Evolutionary conservation across 2,329 filamentous ascomycete species (phyloP).

Genomic region (Hymenoscyphus albidus): DNA sequence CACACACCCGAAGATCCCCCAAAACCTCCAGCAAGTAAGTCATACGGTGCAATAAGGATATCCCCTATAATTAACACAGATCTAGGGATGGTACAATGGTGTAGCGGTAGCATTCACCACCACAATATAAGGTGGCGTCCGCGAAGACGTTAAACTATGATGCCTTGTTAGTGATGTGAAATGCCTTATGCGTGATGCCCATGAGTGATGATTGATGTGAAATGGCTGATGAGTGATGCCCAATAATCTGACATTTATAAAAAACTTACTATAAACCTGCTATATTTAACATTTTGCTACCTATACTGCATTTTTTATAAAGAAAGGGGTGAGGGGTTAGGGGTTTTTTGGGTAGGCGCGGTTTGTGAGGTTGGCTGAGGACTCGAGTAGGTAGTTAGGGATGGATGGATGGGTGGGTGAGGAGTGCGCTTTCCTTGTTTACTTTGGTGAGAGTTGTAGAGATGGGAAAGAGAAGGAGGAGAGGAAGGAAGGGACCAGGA

Average conservation of each 20-base stretch:
- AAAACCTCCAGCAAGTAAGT: background rate
- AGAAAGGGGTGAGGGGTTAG: background rate
- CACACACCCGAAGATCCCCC: background rate
- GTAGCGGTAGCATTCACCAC: background rate
- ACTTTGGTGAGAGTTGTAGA: too few relatives aligned
- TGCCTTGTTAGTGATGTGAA: background rate
- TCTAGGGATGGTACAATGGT: background rate
- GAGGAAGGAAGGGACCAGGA: background rate
- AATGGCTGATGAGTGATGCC: too few relatives aligned
- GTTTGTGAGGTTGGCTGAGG: too few relatives aligned
- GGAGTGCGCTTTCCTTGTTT: background rate
- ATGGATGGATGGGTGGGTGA: background rate
- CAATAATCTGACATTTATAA: too few relatives aligned
- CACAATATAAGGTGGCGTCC: background rate
- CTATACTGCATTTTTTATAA: background rate
- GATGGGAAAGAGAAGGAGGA: background rate
- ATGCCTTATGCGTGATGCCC: too few relatives aligned
- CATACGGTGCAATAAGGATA: background rate
- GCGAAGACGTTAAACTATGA: background rate
- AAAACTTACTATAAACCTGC: too few relatives aligned
- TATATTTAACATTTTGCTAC: too few relatives aligned
- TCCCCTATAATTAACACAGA: background rate
- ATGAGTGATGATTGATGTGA: background rate
- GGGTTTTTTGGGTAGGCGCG: background rate
- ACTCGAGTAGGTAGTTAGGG: background rate